phyloP scores from a whole-genome alignment of 495 filamentous ascomycete genomes.

The Trichocladium antarcticum region DNA sequence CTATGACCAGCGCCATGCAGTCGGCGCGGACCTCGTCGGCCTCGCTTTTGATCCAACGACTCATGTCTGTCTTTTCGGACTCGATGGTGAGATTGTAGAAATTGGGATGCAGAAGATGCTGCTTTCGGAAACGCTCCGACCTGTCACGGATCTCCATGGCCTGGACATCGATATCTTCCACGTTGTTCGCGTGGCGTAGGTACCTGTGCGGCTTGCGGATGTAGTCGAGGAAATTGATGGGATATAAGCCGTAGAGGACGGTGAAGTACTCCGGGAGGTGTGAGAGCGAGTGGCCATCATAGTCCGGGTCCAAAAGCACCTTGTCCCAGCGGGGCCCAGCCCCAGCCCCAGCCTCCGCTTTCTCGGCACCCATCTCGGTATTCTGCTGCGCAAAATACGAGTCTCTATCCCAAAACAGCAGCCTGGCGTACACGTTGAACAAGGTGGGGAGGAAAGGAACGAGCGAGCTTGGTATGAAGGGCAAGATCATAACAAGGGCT shows the following conservation, averaged over 20 bases:
- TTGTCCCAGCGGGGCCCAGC: conserved; percentile 45
- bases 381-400: conserved; percentile 25
- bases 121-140: conserved; percentile 54
- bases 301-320: conserved; percentile 43
- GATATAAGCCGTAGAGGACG: conserved; percentile 65
- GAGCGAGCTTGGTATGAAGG: conserved; percentile 58
- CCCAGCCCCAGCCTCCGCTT: conserved; percentile 16
- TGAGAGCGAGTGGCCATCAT: conserved; percentile 50
- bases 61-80: conserved; percentile 56
- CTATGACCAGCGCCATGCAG: conserved; percentile 46
- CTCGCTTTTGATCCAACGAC: conserved; percentile 61
- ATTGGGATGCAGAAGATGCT: conserved; percentile 61
- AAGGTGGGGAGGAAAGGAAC: conserved; percentile 50
- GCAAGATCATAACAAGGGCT: conserved; percentile 61
- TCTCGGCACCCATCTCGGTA: conserved; percentile 23
- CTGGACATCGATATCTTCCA: conserved; percentile 59
- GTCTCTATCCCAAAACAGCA: conserved; percentile 61
- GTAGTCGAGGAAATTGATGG: conserved; percentile 68
- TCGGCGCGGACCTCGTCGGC: conserved; percentile 58
- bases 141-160: conserved; percentile 56
- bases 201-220: conserved; percentile 64
- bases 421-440: conserved; percentile 62
- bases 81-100: conserved; percentile 61
- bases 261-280: conserved; percentile 68
- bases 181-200: conserved; percentile 50